Evolutionary conservation across 495 filamentous ascomycete species (phyloP), one percentile per base, ranked within the genome.

Genomic region (Penicillium paradoxum): DNA sequence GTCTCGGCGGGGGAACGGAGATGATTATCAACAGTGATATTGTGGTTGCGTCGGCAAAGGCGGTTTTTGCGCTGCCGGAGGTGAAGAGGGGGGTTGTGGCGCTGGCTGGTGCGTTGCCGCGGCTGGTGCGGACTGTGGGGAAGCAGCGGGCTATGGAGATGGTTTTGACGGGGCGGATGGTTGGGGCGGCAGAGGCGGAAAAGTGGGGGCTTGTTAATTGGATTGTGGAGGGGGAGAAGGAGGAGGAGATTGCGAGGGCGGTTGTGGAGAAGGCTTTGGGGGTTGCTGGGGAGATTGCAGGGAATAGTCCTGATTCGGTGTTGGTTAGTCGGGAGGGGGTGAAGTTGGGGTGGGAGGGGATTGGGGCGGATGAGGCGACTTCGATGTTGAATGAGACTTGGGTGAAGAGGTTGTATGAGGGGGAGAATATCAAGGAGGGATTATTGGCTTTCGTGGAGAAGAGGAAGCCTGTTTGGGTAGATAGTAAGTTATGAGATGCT

Each of bases 381-480:
- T 73, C 74, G 50, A 60, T 80, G 40, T 57, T 88, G 59, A 68
- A 73, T 39, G 77, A 79, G 53, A 80, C 77, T 6, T 77, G 81
- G 79, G 86, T 77, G 62, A 70, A 62, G 55, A 65, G 74, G 63
- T 76, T 96, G 57, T 73, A 84, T 49, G 75, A 66, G 19, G 90
- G 88, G 5, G 83, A 89, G 70, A 95, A 95, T 75, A 85, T 89
- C 58, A 80, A 74, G 65, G 90, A 95, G 72, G 90, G 89, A 0
- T 67, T 95, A 46, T 75, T 58, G 73, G 87, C 86, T 49, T 95
- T 96, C 78, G 82, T 88, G 49, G 89, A 92, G 80, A 90, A 83
- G 76, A 79, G 88, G 72, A 77, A 79, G 70, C 82, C 88, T 24
- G 75, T 71, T 53, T 95, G 90, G 89, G 78, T 76, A 64, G 78